Percentiles rank a stretch among this genome's conserved stretches.
These are phyloP conservation scores for Davidsoniella eucalypti DNA, from an alignment of 2,329 filamentous ascomycete genomes.

Conservation along the genomic window DNA sequence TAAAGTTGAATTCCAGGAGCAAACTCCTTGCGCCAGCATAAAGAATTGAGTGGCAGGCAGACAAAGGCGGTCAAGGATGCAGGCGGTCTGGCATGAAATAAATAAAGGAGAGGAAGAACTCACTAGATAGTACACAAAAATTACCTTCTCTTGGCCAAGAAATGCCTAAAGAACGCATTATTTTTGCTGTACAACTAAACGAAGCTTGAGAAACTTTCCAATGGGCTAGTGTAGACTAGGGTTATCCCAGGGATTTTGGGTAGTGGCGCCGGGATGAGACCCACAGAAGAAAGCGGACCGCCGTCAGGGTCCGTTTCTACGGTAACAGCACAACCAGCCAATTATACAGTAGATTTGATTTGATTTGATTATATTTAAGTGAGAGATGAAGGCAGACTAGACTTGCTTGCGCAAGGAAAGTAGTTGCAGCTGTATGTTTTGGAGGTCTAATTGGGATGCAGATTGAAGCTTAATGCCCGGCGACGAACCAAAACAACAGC, in stretches of 20 bases:
- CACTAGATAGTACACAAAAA: too few species aligned
- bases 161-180: background rate
- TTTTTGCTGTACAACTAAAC: constrained; percentile 5
- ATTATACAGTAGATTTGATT: background rate
- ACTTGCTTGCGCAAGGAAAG: background rate
- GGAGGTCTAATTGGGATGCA: background rate
- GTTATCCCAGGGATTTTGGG: background rate
- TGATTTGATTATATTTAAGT: too few species aligned
- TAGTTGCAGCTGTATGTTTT: background rate
- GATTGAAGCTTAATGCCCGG: constrained; percentile 1
- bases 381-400: background rate
- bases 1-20: too few species aligned
- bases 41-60: background rate
- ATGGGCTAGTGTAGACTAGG: background rate
- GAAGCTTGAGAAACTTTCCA: background rate
- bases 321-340: constrained; percentile 13
- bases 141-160: too few species aligned
- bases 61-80: constrained; percentile 6
- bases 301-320: constrained; percentile 12
- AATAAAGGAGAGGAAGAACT: constrained; percentile 6
- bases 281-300: constrained; percentile 3
- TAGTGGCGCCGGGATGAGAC: constrained; percentile 9
- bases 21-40: too few species aligned
- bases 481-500: too few species aligned
- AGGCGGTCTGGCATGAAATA: constrained; percentile 1